Evolutionary conservation across 2,329 filamentous ascomycete species (phyloP).

Genomic region (Kalaharituber pfeilii): DNA sequence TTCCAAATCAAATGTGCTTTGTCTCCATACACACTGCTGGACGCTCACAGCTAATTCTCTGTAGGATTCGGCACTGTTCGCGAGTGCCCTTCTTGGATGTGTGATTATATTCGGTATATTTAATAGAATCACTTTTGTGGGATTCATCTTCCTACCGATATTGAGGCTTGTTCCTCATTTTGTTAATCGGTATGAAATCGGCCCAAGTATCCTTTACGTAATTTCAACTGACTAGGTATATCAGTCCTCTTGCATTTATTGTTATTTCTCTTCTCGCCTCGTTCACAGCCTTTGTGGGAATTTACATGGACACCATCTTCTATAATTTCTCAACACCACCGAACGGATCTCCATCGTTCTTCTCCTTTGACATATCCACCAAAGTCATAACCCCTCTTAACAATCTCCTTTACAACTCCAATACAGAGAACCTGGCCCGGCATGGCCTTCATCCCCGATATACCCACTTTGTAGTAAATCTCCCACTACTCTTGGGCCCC

Average conservation of each 20-base stretch:
- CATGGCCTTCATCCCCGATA: slow-evolving; percentile 38
- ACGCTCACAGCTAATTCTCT: no score
- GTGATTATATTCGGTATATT: slow-evolving; percentile 75
- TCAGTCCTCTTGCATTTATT: slow-evolving; percentile 38
- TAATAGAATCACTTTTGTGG: slow-evolving; percentile 93
- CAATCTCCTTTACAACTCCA: slow-evolving; percentile 36
- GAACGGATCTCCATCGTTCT: slow-evolving; percentile 3
- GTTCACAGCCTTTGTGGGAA: slow-evolving; percentile 51
- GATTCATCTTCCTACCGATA: slow-evolving; percentile 71
- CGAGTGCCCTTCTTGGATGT: slow-evolving; percentile 61
- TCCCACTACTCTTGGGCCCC: slow-evolving; percentile 37
- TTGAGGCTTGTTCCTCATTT: slow-evolving; percentile 75
- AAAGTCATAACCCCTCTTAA: slow-evolving; percentile 37
- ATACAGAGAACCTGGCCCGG: slow-evolving; percentile 33
- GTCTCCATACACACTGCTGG: not conserved
- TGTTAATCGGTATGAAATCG: slow-evolving; percentile 46
- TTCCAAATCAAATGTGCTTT: slow-evolving; percentile 51
- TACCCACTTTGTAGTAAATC: slow-evolving; percentile 35
- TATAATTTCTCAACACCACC: slow-evolving; percentile 32
- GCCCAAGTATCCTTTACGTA: slow-evolving; percentile 26
- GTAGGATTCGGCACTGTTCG: slow-evolving; percentile 58
- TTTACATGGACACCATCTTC: slow-evolving; percentile 71
- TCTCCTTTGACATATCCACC: slow-evolving; percentile 6
- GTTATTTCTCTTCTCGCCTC: slow-evolving; percentile 48
- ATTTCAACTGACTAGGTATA: slow-evolving; percentile 26